phyloP scores from a whole-genome alignment of 2,329 filamentous ascomycete genomes.

The Sarocladiaceae sp. region DNA sequence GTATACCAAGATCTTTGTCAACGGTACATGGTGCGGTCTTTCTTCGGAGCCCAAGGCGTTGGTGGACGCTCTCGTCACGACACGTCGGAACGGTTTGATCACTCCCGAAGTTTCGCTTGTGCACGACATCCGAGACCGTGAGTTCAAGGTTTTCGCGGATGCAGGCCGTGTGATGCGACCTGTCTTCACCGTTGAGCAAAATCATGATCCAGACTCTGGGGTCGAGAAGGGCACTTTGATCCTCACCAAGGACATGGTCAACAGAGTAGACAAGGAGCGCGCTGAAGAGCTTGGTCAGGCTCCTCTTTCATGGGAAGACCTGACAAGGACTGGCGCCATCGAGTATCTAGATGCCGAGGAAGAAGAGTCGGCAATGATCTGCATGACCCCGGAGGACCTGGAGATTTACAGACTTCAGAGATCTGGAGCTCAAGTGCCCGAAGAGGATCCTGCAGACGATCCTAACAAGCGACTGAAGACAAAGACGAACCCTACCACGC shows the following conservation, averaged over 20 bases:
- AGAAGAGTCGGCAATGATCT: slow-evolving; percentile 98
- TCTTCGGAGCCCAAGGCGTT: slow-evolving; percentile 84
- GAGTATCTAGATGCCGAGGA: slow-evolving; percentile 98
- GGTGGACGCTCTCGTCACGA: slow-evolving; percentile 68
- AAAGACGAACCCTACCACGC: slow-evolving; percentile 76
- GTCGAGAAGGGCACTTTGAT: slow-evolving; percentile 63
- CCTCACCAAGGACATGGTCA: slow-evolving; percentile 73
- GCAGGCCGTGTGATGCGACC: slow-evolving; percentile 92
- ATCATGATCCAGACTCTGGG: slow-evolving; percentile 62
- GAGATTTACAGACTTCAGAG: slow-evolving; percentile 69
- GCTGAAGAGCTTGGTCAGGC: slow-evolving; percentile 59
- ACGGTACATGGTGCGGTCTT: slow-evolving; percentile 96
- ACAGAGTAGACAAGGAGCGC: slow-evolving; percentile 69
- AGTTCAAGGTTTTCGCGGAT: slow-evolving; percentile 98
- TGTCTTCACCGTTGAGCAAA: slow-evolving; percentile 87
- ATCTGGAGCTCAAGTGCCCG: slow-evolving; percentile 19
- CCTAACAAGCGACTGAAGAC: slow-evolving; percentile 84
- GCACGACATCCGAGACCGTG: slow-evolving; percentile 90
- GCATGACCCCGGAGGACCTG: slow-evolving; percentile 95
- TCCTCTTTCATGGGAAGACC: slow-evolving; percentile 71
- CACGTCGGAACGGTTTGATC: slow-evolving; percentile 75
- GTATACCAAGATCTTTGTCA: slow-evolving; percentile 96
- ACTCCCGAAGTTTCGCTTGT: slow-evolving; percentile 92
- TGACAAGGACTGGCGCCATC: slow-evolving; percentile 78
- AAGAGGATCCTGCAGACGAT: slow-evolving; percentile 58